Evolutionary conservation across 306 rosid species (phyloP).

Genomic region (Delonix regia): DNA sequence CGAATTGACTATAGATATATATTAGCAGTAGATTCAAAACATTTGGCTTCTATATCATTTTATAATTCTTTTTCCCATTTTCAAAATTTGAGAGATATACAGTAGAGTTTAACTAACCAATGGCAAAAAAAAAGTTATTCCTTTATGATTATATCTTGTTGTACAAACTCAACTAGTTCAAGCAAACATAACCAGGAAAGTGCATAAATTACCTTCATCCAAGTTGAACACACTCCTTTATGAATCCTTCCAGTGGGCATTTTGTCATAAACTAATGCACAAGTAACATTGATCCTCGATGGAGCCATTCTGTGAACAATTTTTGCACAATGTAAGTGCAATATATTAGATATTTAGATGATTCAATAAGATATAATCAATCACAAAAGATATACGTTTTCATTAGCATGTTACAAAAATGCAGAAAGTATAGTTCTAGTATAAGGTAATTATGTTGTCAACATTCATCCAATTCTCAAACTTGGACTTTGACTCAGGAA

Average conservation of each 20-base stretch:
- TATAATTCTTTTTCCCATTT: neutral
- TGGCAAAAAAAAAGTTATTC: neutral
- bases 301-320: conserved; percentile 71
- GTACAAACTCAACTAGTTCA: conserved; percentile 7
- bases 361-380: neutral
- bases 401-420: neutral
- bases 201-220: conserved; percentile 86
- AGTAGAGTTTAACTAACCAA: neutral
- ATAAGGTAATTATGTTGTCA: neutral
- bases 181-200: conserved; percentile 25
- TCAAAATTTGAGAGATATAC: neutral
- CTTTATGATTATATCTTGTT: neutral
- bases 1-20: neutral
- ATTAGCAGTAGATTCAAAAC: neutral
- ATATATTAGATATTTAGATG: neutral
- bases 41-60: neutral
- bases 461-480: conserved; percentile 5
- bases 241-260: conserved; percentile 86
- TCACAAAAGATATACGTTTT: neutral
- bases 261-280: conserved; percentile 85
- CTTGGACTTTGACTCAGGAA: neutral
- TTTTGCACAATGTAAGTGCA: conserved; percentile 33
- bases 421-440: neutral
- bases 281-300: conserved; percentile 89
- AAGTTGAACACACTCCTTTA: conserved; percentile 92